Evolutionary conservation across 306 rosid species (phyloP).

Genomic region (Oxytropis ochrocephala): DNA sequence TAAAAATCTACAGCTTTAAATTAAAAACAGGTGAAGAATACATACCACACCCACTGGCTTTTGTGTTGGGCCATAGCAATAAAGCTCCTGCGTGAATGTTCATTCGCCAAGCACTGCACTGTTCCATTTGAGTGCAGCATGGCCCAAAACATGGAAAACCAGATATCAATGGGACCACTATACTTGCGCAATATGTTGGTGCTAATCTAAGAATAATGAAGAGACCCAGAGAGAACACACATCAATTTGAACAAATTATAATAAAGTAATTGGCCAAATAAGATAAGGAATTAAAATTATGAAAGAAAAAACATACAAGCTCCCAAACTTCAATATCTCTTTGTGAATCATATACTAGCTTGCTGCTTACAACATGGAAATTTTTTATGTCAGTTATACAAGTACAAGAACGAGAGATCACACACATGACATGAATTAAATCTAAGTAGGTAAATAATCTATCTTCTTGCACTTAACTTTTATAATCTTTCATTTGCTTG

Average conservation of each 20-base stretch:
- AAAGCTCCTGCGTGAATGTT: conserved; percentile 53
- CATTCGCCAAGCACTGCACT: conserved; percentile 60
- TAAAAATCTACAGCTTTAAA: background rate
- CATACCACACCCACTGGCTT: conserved; percentile 94
- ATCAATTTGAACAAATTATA: background rate
- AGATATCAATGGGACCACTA: conserved; percentile 76
- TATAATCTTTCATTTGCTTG: conserved; percentile 2
- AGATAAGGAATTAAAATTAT: background rate
- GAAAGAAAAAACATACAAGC: conserved; percentile 58
- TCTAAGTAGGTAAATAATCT: background rate
- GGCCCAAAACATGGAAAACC: conserved; percentile 52
- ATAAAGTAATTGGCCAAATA: background rate
- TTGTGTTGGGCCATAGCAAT: conserved; percentile 80
- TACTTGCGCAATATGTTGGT: conserved; percentile 77
- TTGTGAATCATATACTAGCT: conserved; percentile 35
- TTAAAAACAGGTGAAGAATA: conserved; percentile 6
- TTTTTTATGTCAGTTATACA: background rate
- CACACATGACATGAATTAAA: no score
- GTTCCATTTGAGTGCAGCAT: conserved; percentile 37
- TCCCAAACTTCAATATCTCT: conserved; percentile 73
- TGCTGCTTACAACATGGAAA: conserved; percentile 40
- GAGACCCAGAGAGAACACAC: background rate
- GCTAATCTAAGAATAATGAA: conserved; percentile 53
- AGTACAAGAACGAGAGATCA: conserved; percentile 20
- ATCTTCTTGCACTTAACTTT: conserved; percentile 2